These are phyloP conservation scores for Nyssa sinensis DNA, from an alignment of 148 eudicot genomes.

Conservation along the genomic window DNA sequence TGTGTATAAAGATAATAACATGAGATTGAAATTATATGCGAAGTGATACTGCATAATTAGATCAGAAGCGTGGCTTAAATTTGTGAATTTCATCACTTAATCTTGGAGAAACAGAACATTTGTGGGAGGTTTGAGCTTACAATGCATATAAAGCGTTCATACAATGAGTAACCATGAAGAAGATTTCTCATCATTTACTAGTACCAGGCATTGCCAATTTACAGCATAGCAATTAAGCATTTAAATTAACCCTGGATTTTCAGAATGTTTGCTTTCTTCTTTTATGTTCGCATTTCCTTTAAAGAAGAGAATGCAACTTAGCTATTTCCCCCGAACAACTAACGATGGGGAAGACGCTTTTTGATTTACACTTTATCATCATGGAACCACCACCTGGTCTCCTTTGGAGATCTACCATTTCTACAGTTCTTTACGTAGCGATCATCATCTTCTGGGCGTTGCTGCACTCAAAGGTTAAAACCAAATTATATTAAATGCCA, in stretches of 20 bases:
- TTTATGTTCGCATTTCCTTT: not conserved
- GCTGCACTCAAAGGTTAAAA: conserved; percentile 51
- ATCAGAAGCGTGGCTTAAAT: no score
- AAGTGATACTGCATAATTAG: no score
- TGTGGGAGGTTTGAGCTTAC: not conserved
- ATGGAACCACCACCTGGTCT: conserved; percentile 97
- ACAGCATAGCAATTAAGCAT: conserved; percentile 4
- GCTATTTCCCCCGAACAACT: no score
- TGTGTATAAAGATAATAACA: no score
- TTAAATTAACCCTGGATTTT: not conserved
- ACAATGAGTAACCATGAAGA: not conserved
- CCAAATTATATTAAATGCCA: not conserved
- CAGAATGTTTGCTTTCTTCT: no score
- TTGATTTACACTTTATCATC: conserved; percentile 71
- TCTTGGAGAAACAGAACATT: not conserved
- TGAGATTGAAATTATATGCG: no score
- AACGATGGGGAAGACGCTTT: conserved; percentile 12
- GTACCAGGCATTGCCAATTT: conserved; percentile 4
- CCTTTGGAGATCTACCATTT: conserved; percentile 88
- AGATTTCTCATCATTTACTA: conserved; percentile 8
- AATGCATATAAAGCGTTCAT: not conserved
- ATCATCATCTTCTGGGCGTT: conserved; percentile 84
- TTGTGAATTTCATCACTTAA: not conserved
- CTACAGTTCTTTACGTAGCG: conserved; percentile 83
- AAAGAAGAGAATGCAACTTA: not conserved